Base-by-base conservation (phyloP, 805 yeast genomes). In the Pichia insulana region DNA sequence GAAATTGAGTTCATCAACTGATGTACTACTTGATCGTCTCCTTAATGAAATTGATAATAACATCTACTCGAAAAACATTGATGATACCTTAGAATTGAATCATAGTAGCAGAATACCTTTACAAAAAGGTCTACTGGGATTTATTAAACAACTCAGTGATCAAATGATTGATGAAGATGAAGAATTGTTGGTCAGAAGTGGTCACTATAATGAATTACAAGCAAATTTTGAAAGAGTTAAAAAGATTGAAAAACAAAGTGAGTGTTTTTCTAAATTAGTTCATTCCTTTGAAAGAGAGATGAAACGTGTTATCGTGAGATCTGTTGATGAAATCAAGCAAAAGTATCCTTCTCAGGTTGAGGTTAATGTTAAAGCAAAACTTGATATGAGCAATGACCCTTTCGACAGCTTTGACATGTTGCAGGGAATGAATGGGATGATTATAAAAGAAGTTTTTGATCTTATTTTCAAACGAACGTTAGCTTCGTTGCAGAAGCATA, bases 1-100 rank as follows among this genome's bases (percentile, higher is more conserved):
- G 34, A 74, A 74, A 47, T 62, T 82, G 15, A 74, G 75, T 39
- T 55, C 65, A 3, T 88, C 80, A 48, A 70, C 74, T 13, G 76
- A 74, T 44, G 70, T 73, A 34, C 63, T 89, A 25, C 80, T 82
- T 53, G 87, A 80, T 37, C 74, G 76, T 48, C 65, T 89, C 16
- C 65, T 84, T n/a, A 95, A 84, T 48, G 95, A 88, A 53, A 63
- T 87, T 34, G 79, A 76, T 45, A 72, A 70, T 37, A 80, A 84
- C n/a, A 43, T 59, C 16, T 61, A 61, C 37, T 42, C 52, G 26
- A 58, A 55, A 48, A 43, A 20, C 34, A 18, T 16, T 34, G 36
- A 30, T 32, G 27, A 26, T 30, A 7, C 26, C 3, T 20, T n/a
- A n/a, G 15, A 15, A 18, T 9, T 11, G 2, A 28, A 11, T 16